Conservation (phyloP, 495 filamentous ascomycete genomes). For the Symbiotaphrina buchneri region DNA sequence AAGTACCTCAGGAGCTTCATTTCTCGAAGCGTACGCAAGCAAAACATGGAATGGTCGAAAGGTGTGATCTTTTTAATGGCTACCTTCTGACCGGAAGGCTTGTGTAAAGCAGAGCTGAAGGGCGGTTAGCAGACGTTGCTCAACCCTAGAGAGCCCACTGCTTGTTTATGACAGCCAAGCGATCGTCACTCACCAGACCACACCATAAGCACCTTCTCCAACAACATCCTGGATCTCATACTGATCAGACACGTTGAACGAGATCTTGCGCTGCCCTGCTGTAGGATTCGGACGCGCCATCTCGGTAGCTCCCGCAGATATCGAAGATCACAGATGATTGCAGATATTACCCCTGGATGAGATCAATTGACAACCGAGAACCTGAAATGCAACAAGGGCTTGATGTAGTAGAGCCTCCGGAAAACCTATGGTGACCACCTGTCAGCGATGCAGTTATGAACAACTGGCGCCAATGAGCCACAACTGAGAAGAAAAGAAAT, state of each 20-base stretch:
- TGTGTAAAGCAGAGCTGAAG: constrained; percentile 82
- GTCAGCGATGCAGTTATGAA: too few relatives aligned
- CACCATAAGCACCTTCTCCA: constrained; percentile 94
- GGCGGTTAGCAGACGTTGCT: background rate
- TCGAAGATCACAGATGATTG: too few relatives aligned
- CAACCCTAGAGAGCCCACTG: constrained; percentile 5
- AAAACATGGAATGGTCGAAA: constrained; percentile 99
- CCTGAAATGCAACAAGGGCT: too few relatives aligned
- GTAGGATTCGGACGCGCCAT: too few relatives aligned
- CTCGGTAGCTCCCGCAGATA: too few relatives aligned
- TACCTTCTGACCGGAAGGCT: constrained; percentile 95
- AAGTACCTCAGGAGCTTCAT: constrained; percentile 99
- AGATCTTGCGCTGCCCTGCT: constrained; percentile 76
- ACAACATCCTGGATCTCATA: constrained; percentile 99
- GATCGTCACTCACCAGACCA: constrained; percentile 62
- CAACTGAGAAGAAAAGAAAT: too few relatives aligned
- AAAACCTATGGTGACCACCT: too few relatives aligned
- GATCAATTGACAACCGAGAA: too few relatives aligned
- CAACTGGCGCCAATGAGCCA: too few relatives aligned
- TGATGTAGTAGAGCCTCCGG: too few relatives aligned
- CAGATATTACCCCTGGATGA: too few relatives aligned
- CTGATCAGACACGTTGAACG: constrained; percentile 98
- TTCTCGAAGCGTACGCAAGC: constrained; percentile 84
- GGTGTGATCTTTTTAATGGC: constrained; percentile 99
- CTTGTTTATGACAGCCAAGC: background rate